These are phyloP conservation scores for Saccharomycopsis malanga DNA, from an alignment of 805 yeast genomes.

Conservation along the genomic window DNA sequence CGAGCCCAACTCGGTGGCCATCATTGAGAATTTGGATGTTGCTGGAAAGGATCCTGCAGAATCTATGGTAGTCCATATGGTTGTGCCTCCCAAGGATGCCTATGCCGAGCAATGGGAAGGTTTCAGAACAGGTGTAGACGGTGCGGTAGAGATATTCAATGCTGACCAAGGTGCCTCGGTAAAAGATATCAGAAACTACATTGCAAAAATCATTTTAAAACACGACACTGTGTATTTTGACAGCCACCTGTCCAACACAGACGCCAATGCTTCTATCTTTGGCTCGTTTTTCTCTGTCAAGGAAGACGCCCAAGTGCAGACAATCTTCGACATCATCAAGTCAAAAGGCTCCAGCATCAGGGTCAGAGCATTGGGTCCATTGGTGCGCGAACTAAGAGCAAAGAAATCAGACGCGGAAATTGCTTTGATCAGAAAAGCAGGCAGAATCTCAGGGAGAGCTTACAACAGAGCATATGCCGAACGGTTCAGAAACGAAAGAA, in stretches of 20 bases:
- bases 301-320: constrained; percentile 25
- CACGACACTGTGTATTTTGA: constrained; percentile 54
- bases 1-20: constrained; percentile 73
- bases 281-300: constrained; percentile 18
- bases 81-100: constrained; percentile 78
- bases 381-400: constrained; percentile 47
- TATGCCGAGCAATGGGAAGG: constrained; percentile 93
- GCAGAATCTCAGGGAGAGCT: constrained; percentile 74
- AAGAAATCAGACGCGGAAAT: constrained; percentile 75
- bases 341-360: constrained; percentile 29
- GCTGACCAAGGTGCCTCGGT: constrained; percentile 67
- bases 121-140: constrained; percentile 76
- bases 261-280: constrained; percentile 5
- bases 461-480: constrained; percentile 75
- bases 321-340: constrained; percentile 27
- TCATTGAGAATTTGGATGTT: constrained; percentile 54
- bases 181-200: constrained; percentile 35
- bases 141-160: constrained; percentile 76
- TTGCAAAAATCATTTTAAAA: constrained; percentile 41
- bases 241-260: background rate
- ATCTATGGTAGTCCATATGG: constrained; percentile 55
- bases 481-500: constrained; percentile 63
- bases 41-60: constrained; percentile 33
- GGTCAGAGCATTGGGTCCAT: constrained; percentile 37
- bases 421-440: constrained; percentile 72